Evolutionary conservation across 305 asterid genomes (phyloP).

Genomic region (Salvia sclarea): DNA sequence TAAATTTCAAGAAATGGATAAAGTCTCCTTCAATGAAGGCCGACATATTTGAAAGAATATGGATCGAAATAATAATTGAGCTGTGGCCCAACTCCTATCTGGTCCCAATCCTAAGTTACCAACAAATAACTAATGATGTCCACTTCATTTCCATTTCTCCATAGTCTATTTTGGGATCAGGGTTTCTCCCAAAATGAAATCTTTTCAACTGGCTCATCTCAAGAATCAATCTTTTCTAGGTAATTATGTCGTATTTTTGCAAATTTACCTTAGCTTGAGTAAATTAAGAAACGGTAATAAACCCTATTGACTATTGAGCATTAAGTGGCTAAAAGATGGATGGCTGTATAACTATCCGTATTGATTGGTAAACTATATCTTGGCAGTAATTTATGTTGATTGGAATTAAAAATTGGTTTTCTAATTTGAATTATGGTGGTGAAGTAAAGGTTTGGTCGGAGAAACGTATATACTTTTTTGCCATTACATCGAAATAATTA

Average conservation of each 20-base stretch:
- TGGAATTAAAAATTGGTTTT: too few relatives aligned
- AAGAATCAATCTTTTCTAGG: conserved; percentile 23
- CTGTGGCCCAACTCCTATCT: conserved; percentile 8
- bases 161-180: not conserved
- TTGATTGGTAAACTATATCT: not conserved
- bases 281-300: too few relatives aligned
- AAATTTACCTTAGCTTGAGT: not conserved
- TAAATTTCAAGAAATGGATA: too few relatives aligned
- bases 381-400: not conserved
- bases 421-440: not conserved
- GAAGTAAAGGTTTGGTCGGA: not conserved
- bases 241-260: not conserved
- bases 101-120: not conserved
- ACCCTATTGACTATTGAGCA: too few relatives aligned
- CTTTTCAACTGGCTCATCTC: not conserved
- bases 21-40: not conserved
- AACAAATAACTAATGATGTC: not conserved
- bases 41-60: not conserved
- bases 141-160: not conserved
- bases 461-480: conserved; percentile 2
- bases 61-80: not conserved
- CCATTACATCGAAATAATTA: not conserved
- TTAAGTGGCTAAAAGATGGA: not conserved
- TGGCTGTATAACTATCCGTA: not conserved
- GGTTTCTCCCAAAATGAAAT: conserved; percentile 7